Evolutionary conservation across 2,329 filamentous ascomycete genomes (phyloP), one percentile per base, ranked within the genome.

Genomic region (Raffaelea albimanens): DNA sequence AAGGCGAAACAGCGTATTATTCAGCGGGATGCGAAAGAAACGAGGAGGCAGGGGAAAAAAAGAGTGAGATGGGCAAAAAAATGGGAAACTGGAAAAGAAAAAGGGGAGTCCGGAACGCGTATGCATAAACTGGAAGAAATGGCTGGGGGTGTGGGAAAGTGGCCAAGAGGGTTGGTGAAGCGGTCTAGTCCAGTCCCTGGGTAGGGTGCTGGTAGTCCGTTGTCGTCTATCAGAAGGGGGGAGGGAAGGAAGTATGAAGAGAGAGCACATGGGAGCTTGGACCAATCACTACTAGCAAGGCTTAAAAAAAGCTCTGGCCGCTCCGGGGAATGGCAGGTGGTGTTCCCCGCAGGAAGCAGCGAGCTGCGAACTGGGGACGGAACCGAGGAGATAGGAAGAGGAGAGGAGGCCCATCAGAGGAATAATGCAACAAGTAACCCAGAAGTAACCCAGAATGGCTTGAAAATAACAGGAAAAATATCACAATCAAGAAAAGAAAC

Each of bases 251-350:
- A 5, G 18, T 38, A 16, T 38, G 34, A 16, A 16, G 14, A 38
- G 18, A 38, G 31, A 34, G 31, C 16, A 34, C 10, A 34, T 10
- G 31, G 40, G 22, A 47, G 48, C 38, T 50, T 34, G 25, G 41
- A 34, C 48, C 48, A 46, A 46, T 47, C 41, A 38, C 23, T 23
- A 36, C 10, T n/a, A 19, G 14, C 43, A 43, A 49, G 43, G 43
- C 47, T 46, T 36, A 38, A 38, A 38, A 4, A 40, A n/a, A 40
- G 31, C 18, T 5, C 23, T 46, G 5, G 18, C 3, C 20, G 13
- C 7, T 29, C 13, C 25, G 25, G 25, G 25, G 25, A 13, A 29
- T 29, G 13, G 13, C 13, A 13, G 25, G 25, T 7, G 25, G 13
- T 7, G 13, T 13, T 29, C 25, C 25, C 25, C 25, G 25, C 25